A percentile compares a stretch with the other conserved stretches of the same genome.
Conservation (phyloP, 1,284 basidiomycete genomes). For the Gymnopus androsaceus region DNA sequence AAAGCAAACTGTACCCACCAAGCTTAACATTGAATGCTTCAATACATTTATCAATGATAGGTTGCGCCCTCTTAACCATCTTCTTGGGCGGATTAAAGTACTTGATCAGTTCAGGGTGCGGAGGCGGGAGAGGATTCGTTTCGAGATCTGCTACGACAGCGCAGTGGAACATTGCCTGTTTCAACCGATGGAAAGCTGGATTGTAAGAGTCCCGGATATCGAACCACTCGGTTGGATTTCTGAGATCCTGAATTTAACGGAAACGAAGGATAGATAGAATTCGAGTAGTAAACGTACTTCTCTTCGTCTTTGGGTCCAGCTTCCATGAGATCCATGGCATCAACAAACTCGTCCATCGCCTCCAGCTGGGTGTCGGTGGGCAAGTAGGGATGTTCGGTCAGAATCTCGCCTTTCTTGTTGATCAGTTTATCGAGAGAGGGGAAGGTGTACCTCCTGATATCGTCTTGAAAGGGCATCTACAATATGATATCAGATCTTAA, state of each 20-base stretch:
- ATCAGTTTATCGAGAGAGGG: constrained; percentile 78
- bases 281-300: constrained; percentile 46
- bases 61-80: constrained; percentile 60
- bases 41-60: constrained; percentile 64
- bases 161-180: constrained; percentile 90
- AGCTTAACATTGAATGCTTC: constrained; percentile 72
- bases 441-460: constrained; percentile 86
- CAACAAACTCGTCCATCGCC: constrained; percentile 86
- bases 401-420: constrained; percentile 72
- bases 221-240: constrained; percentile 74
- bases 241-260: constrained; percentile 28
- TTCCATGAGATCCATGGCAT: constrained; percentile 83
- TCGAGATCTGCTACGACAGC: constrained; percentile 76
- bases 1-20: constrained; percentile 45
- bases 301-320: constrained; percentile 71
- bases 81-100: constrained; percentile 80
- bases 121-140: constrained; percentile 77
- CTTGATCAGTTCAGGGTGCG: constrained; percentile 81
- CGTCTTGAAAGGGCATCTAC: constrained; percentile 94
- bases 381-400: constrained; percentile 79
- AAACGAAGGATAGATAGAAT: background rate
- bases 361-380: constrained; percentile 79
- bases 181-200: constrained; percentile 87
- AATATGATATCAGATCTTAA: constrained; percentile 3
- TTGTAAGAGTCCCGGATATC: constrained; percentile 80